These are phyloP conservation scores for Salix dunnii DNA, from an alignment of 345 rosid genomes.

Conservation along the genomic window DNA sequence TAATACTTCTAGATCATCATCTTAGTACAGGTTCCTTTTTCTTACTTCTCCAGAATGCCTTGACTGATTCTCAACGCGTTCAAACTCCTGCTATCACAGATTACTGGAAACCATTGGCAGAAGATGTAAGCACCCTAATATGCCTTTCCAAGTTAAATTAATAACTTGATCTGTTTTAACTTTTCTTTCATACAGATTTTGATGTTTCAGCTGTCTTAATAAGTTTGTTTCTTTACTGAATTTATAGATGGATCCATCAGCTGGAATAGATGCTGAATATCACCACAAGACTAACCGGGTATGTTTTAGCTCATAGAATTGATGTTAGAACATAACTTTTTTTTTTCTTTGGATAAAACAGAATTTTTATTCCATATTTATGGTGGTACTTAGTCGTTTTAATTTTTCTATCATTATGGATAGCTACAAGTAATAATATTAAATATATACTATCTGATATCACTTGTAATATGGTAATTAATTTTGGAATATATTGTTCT, in stretches of 20 bases:
- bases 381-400: background rate
- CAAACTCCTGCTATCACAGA: constrained; percentile 80
- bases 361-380: background rate
- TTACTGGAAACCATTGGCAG: constrained; percentile 96
- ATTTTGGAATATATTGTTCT: background rate
- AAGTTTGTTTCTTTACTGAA: constrained; percentile 11
- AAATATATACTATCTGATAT: background rate
- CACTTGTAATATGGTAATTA: background rate
- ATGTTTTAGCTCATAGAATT: constrained; percentile 5
- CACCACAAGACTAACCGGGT: constrained; percentile 93
- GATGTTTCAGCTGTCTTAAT: background rate
- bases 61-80: constrained; percentile 86
- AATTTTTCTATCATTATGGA: background rate
- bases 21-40: constrained; percentile 10
- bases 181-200: background rate
- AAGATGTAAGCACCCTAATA: constrained; percentile 62
- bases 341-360: background rate
- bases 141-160: constrained; percentile 2
- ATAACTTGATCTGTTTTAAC: background rate
- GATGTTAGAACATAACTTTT: background rate
- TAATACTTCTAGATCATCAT: background rate
- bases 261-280: constrained; percentile 92
- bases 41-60: constrained; percentile 62
- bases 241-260: constrained; percentile 85
- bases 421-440: background rate